Conservation (phyloP, 768 basidiomycete genomes). For the Sarcomyxa edulis region DNA sequence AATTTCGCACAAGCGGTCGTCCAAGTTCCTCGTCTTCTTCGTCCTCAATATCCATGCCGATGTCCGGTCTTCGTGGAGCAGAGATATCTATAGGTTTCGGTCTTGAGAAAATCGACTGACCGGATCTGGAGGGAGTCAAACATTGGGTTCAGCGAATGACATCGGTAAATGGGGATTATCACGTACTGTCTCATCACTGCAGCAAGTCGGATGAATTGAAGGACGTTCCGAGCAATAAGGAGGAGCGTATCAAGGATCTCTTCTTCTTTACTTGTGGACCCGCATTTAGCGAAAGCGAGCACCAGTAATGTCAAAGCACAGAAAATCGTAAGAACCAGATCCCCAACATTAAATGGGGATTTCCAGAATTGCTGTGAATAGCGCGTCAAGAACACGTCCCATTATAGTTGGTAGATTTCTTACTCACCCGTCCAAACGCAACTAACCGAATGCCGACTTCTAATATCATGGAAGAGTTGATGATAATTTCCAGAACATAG, state of each 20-base stretch:
- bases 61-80: constrained; percentile 62
- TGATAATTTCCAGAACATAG: constrained; percentile 84
- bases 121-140: constrained; percentile 47
- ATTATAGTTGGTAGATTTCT: neutral
- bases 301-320: constrained; percentile 87
- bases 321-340: constrained; percentile 83
- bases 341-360: constrained; percentile 87
- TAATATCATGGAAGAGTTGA: constrained; percentile 88
- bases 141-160: constrained; percentile 1
- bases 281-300: constrained; percentile 84
- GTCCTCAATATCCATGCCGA: constrained; percentile 65
- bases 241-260: constrained; percentile 91
- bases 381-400: constrained; percentile 2
- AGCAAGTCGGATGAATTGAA: constrained; percentile 90
- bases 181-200: constrained; percentile 91
- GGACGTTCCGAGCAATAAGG: constrained; percentile 86
- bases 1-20: constrained; percentile 53
- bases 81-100: constrained; percentile 85
- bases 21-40: constrained; percentile 59
- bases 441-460: constrained; percentile 91
- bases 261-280: constrained; percentile 81
- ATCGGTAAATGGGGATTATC: too few species aligned
- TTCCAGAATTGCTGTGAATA: constrained; percentile 89
- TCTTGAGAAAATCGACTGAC: constrained; percentile 82
- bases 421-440: constrained; percentile 85